Percentiles rank a stretch among this genome's conserved stretches.
Evolutionary conservation across 2,329 filamentous ascomycete genomes (phyloP).

Genomic region (Colletotrichum aenigma): DNA sequence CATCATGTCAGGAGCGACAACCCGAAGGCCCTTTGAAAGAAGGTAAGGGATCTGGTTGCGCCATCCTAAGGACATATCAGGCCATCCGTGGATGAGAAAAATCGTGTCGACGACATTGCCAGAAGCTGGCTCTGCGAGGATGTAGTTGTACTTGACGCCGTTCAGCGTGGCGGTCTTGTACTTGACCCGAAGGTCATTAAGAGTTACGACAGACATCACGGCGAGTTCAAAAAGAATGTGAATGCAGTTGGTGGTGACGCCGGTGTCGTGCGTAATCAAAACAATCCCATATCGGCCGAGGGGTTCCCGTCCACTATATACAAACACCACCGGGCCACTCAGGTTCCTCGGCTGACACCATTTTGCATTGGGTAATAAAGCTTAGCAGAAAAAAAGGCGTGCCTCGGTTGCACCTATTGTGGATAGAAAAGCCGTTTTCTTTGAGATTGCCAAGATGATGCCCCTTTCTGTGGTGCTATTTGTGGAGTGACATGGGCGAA

Average conservation of each 20-base stretch:
- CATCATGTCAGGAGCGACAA: slow-evolving; percentile 78
- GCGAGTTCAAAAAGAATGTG: not conserved
- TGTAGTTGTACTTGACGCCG: slow-evolving; percentile 68
- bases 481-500: not conserved
- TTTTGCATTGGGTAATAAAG: not conserved
- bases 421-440: not conserved
- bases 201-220: not conserved
- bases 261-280: not conserved
- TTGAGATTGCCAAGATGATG: not conserved
- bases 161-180: slow-evolving; percentile 10
- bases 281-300: not conserved
- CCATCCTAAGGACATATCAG: slow-evolving; percentile 78
- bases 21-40: slow-evolving; percentile 67
- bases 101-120: slow-evolving; percentile 41
- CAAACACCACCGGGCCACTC: not conserved
- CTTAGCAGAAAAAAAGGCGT: not conserved
- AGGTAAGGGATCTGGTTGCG: slow-evolving; percentile 79
- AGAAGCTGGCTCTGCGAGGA: slow-evolving; percentile 48
- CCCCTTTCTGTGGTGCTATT: not conserved
- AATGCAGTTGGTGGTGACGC: not conserved
- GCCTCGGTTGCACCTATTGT: not conserved
- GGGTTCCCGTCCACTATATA: not conserved
- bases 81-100: slow-evolving; percentile 68
- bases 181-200: not conserved
- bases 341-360: not conserved